Base-by-base conservation (phyloP, 2,329 filamentous ascomycete species). In the Claviceps sp. region DNA sequence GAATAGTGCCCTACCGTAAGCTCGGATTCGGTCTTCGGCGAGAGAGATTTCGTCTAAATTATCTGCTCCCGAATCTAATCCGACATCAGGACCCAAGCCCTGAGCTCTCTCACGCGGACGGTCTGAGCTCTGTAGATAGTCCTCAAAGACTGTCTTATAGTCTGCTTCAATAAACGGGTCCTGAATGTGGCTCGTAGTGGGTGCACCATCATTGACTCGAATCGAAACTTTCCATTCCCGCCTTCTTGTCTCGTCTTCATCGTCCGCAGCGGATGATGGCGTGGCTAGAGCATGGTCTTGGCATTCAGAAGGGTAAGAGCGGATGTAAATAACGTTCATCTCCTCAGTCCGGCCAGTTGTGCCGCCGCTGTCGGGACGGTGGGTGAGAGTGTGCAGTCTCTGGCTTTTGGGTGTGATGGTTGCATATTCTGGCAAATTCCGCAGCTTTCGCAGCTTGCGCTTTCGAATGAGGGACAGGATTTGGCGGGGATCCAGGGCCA, bases 91-190 rank as follows among this genome's bases (percentile, higher is more conserved):
- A n/a, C 55, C 50, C 44, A 58, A 51, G 42, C 48, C 51, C 42
- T 56, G 54, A 8, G 54, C 43, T 50, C 55, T 59, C 57, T 57
- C 59, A n/a, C 50, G 55, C 20, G 56, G 56, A 5, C 54, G 50
- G 43, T 61, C 61, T 18, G 60, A 59, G 48, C 55, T 57, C 18
- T 55, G 57, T n/a, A 62, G 56, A 45, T 63, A 62, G 30, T 55
- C 44, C 50, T 63, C 61, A 38, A 63, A 59, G 47, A 63, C 50
- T 38, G 53, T 48, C 16, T 52, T 56, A 44, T 63, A 63, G 37
- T 63, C 55, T n/a, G 38, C 46, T 43, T 59, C 57, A 24, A 55
- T 43, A 22, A 63, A 61, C 5, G 61, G 61, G 46, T 63, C 61
- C 40, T 52, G 48, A 13, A 63, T 59, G 43, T 51, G 52, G 5